A percentile compares a stretch with the other conserved stretches of the same genome.
Evolutionary conservation across 495 filamentous ascomycete species (phyloP).

Genomic region (Pyrenopolyporus hunteri): DNA sequence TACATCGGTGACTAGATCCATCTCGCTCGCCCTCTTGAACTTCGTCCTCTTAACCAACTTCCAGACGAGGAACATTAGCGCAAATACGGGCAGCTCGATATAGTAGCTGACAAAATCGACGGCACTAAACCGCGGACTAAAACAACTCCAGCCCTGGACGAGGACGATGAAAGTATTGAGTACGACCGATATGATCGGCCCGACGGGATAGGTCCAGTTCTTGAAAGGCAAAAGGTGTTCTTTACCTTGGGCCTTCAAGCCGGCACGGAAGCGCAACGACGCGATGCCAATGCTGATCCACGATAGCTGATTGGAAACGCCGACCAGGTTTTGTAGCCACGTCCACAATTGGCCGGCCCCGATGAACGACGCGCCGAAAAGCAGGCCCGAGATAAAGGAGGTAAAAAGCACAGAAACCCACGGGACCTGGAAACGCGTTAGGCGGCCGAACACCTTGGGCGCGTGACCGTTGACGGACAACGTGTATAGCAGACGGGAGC

Average conservation of each 20-base stretch:
- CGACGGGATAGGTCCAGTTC: conserved; percentile 66
- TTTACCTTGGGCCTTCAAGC: conserved; percentile 58
- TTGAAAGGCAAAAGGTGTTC: conserved; percentile 65
- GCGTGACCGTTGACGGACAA: conserved; percentile 32
- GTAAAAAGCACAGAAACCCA: conserved; percentile 65
- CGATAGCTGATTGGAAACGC: conserved; percentile 67
- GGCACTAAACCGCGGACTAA: conserved; percentile 57
- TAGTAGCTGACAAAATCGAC: conserved; percentile 64
- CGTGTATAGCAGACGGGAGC: conserved; percentile 56
- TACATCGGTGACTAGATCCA: conserved; percentile 55
- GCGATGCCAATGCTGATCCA: conserved; percentile 66
- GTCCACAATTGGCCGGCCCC: conserved; percentile 64
- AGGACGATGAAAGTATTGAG: conserved; percentile 63
- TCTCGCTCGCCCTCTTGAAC: conserved; percentile 55
- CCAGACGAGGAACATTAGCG: conserved; percentile 59
- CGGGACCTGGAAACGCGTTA: conserved; percentile 63
- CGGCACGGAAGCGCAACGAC: conserved; percentile 64
- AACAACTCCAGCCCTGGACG: conserved; percentile 65
- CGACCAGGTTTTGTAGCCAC: conserved; percentile 66
- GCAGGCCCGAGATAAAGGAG: conserved; percentile 60
- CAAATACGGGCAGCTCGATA: conserved; percentile 62
- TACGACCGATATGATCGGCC: conserved; percentile 57
- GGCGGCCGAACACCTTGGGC: conserved; percentile 50
- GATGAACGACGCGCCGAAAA: conserved; percentile 67
- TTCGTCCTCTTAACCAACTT: conserved; percentile 57